Evolutionary conservation across 2,329 filamentous ascomycete genomes (phyloP).

Genomic region (Tolypocladium tundrense): DNA sequence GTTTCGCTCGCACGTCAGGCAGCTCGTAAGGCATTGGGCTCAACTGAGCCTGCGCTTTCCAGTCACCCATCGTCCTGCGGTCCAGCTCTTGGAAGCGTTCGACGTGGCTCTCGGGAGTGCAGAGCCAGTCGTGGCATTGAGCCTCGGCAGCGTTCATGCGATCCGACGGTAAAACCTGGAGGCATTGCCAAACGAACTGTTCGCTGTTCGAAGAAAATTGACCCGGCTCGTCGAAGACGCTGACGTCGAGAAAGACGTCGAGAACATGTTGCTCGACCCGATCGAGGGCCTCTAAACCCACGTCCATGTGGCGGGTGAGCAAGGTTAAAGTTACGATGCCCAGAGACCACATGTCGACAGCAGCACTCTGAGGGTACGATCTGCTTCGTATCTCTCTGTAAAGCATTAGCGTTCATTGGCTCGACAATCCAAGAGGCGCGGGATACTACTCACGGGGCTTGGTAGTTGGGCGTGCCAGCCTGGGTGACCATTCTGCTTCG

Average conservation of each 20-base stretch:
- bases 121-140: slow-evolving; percentile 22
- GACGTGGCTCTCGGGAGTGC: slow-evolving; percentile 17
- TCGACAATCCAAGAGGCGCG: neutral
- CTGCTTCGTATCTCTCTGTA: slow-evolving; percentile 27
- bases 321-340: slow-evolving; percentile 34
- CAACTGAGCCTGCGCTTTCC: slow-evolving; percentile 14
- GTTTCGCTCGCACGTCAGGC: slow-evolving; percentile 12
- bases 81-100: slow-evolving; percentile 22
- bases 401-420: neutral
- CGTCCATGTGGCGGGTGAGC: slow-evolving; percentile 13
- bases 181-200: slow-evolving; percentile 20
- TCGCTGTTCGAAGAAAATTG: slow-evolving; percentile 14
- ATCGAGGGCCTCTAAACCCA: slow-evolving; percentile 14
- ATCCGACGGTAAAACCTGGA: slow-evolving; percentile 14
- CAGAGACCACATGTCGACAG: slow-evolving; percentile 42
- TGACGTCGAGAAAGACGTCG: slow-evolving; percentile 6
- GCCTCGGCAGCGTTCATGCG: slow-evolving; percentile 19
- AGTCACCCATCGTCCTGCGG: slow-evolving; percentile 14
- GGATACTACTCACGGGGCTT: slow-evolving; percentile 34
- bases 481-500: slow-evolving; percentile 31
- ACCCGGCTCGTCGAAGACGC: slow-evolving; percentile 6
- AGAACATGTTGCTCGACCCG: slow-evolving; percentile 16
- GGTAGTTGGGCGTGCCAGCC: slow-evolving; percentile 36
- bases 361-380: slow-evolving; percentile 18
- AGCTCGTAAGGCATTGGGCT: slow-evolving; percentile 23